These are phyloP conservation scores for Seiridium unicorne DNA, from an alignment of 2,329 filamentous ascomycete species.

Conservation along the genomic window DNA sequence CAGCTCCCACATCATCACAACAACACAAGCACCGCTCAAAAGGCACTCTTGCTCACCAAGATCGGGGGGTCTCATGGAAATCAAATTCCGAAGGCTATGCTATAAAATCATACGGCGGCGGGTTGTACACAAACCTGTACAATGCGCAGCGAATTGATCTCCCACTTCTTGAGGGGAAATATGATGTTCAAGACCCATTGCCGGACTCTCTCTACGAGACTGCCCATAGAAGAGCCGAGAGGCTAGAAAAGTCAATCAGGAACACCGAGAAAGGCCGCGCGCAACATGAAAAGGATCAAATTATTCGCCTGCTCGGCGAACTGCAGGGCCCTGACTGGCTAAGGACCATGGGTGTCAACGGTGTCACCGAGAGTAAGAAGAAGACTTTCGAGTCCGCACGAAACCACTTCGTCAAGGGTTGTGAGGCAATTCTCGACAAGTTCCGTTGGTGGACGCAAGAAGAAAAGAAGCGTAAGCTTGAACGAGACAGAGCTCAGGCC, in stretches of 20 bases:
- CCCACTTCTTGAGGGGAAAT: slow-evolving; percentile 47
- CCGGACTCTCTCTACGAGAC: slow-evolving; percentile 53
- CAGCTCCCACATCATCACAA: slow-evolving; percentile 20
- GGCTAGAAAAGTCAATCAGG: slow-evolving; percentile 60
- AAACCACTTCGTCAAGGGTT: slow-evolving; percentile 80
- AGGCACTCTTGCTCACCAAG: slow-evolving; percentile 11
- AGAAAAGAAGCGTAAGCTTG: slow-evolving; percentile 78
- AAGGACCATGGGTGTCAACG: slow-evolving; percentile 84
- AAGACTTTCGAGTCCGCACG: slow-evolving; percentile 85
- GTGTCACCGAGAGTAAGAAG: slow-evolving; percentile 79
- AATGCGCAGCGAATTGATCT: slow-evolving; percentile 58
- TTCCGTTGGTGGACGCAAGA: slow-evolving; percentile 86
- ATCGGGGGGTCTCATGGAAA: not conserved
- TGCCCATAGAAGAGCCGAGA: slow-evolving; percentile 57
- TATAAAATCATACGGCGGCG: slow-evolving; percentile 54
- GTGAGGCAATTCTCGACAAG: slow-evolving; percentile 79
- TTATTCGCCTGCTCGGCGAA: slow-evolving; percentile 70
- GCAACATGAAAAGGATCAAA: slow-evolving; percentile 65
- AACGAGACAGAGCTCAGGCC: slow-evolving; percentile 65
- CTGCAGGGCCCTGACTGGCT: slow-evolving; percentile 92
- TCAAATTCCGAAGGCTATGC: slow-evolving; percentile 26
- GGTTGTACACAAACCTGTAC: slow-evolving; percentile 54
- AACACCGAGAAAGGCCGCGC: slow-evolving; percentile 64
- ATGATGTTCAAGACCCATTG: slow-evolving; percentile 50
- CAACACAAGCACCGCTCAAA: slow-evolving; percentile 31